Evolutionary conservation across 257 asterid genomes (phyloP).

Genomic region (Petunia secreta): DNA sequence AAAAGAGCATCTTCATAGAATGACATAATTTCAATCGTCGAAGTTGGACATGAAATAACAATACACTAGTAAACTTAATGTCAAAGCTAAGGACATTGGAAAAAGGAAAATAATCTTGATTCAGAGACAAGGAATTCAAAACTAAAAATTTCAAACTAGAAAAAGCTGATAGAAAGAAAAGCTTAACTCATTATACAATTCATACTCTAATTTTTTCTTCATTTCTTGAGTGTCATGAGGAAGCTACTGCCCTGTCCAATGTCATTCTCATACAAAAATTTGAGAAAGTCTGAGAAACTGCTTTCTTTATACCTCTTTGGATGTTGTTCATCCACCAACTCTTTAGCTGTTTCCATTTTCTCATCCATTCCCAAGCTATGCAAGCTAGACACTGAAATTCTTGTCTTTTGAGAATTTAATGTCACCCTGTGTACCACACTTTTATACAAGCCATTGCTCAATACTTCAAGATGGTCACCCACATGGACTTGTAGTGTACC

Average conservation of each 20-base stretch:
- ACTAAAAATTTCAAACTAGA: neutral
- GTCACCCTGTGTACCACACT: slow-evolving; percentile 44
- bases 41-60: too few relatives aligned
- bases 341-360: slow-evolving; percentile 42
- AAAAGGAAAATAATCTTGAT: neutral
- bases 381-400: slow-evolving; percentile 53
- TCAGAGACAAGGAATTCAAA: neutral
- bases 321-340: slow-evolving; percentile 42
- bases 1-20: too few relatives aligned
- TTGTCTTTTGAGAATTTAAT: slow-evolving; percentile 31
- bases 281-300: slow-evolving; percentile 52
- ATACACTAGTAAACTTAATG: too few relatives aligned
- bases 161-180: neutral
- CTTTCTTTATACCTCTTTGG: slow-evolving; percentile 43
- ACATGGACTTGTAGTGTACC: slow-evolving; percentile 46
- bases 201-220: neutral
- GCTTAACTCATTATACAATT: neutral
- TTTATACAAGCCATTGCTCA: slow-evolving; percentile 53
- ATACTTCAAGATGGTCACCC: slow-evolving; percentile 58
- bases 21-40: too few relatives aligned
- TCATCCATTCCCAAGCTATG: slow-evolving; percentile 54
- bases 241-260: slow-evolving; percentile 43
- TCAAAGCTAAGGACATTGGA: too few relatives aligned
- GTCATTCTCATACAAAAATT: slow-evolving; percentile 43
- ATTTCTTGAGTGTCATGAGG: slow-evolving; percentile 38